Conservation (phyloP, 306 rosid species). For the Vigna radiata region DNA sequence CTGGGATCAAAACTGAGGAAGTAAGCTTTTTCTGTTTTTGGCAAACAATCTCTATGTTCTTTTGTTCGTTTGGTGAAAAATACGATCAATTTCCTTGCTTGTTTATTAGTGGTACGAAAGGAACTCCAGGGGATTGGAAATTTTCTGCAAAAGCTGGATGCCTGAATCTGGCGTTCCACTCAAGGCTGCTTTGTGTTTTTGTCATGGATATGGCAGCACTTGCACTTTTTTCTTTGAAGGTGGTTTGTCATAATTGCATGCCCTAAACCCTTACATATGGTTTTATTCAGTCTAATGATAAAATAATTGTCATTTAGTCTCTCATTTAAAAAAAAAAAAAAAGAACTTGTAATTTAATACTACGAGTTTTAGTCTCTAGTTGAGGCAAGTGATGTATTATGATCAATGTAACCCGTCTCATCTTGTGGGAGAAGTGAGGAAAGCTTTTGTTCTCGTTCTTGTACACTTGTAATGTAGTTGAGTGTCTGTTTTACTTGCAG, state of each 20-base stretch:
- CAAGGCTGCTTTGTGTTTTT: slow-evolving; percentile 76
- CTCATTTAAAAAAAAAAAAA: background rate
- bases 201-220: slow-evolving; percentile 98
- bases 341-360: background rate
- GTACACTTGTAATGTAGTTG: background rate
- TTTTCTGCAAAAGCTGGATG: slow-evolving; percentile 92
- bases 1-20: slow-evolving; percentile 81
- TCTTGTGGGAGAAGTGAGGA: background rate
- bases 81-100: slow-evolving; percentile 20
- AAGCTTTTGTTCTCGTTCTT: background rate
- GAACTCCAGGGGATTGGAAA: slow-evolving; percentile 80
- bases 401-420: background rate
- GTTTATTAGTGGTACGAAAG: slow-evolving; percentile 71
- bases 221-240: slow-evolving; percentile 99
- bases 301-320: background rate
- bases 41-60: background rate
- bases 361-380: background rate
- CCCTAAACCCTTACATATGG: background rate
- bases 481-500: background rate
- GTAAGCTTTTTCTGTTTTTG: slow-evolving; percentile 51
- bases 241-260: slow-evolving; percentile 57
- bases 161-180: slow-evolving; percentile 64
- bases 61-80: slow-evolving; percentile 23
- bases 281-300: background rate
- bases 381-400: no score